Base-by-base conservation (phyloP, 495 filamentous ascomycete species). In the Aspergillus egyptiacus region DNA sequence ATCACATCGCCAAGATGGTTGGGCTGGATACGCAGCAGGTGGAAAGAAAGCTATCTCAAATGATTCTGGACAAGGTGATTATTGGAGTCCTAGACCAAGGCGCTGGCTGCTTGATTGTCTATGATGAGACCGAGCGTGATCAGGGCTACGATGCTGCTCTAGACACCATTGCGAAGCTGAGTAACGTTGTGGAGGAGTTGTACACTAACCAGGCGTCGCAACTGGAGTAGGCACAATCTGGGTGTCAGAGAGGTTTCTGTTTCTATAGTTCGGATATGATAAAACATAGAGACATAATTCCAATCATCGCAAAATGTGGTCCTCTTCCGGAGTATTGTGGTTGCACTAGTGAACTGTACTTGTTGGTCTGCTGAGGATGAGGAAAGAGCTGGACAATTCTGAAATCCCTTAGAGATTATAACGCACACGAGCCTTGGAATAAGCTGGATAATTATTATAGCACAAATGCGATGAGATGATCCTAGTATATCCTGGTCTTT, bases 31-130 rank as follows among this genome's bases (percentile, higher is more conserved):
- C 86, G 35, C 86, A 89, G 70, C 91, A 96, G 73, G 93, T 98
- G 55, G 93, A 98, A 77, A 81, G 89, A 58, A 98, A 98, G 77
- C 78, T 98, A 31, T 90, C 85, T 23, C 93, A 97, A 77, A 98
- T 98, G 93, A 98, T 98, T 59, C 75, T 98, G 50, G 93, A 98
- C 69, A 96, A 96, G 76, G 89, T 96, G 48, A 96, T 98, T 65
- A 87, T 95, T 40, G 93, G 93, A 22, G 93, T 98, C 45, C 72
- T 98, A 61, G 93, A 98, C 68, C 94, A 98, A 64, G 93, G 94
- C n/a, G 86, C 89, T 10, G 90, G 91, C 6, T 97, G 94, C 67
- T 73, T 98, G 68, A 95, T 95, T 65, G 87, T 98, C 50, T 98
- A 84, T 59, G 93, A 98, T 57, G 93, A 97, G 80, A 87, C 85